A percentile compares a stretch with the other conserved stretches of the same genome.
phyloP scores from a whole-genome alignment of 108 stramenopile genomes.

The Aurantiochytrium sp. region DNA sequence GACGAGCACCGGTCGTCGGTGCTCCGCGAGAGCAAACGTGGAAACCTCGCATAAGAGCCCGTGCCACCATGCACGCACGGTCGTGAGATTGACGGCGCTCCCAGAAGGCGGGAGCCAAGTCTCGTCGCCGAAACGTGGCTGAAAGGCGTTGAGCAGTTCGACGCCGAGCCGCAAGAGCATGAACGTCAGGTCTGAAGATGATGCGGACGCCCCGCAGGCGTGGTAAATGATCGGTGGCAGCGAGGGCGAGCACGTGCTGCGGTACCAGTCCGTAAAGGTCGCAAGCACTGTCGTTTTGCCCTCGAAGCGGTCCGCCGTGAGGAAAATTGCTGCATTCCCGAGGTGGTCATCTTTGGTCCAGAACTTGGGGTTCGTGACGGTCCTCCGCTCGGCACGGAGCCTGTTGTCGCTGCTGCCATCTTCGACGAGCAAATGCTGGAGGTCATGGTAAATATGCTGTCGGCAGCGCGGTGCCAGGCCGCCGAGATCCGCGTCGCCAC shows the following conservation, averaged over 20 bases:
- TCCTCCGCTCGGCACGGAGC: background rate
- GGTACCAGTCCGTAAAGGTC: background rate
- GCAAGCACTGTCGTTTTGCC: constrained; percentile 14
- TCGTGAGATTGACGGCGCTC: background rate
- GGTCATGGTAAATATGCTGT: background rate
- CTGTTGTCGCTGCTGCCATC: background rate
- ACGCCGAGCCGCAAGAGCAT: background rate
- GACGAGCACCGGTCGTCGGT: background rate
- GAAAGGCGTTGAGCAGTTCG: background rate
- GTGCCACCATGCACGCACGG: background rate
- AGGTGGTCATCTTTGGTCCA: background rate
- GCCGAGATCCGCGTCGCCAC: background rate
- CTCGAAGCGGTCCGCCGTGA: background rate
- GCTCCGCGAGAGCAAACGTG: background rate
- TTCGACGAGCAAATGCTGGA: background rate
- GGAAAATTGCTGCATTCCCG: background rate
- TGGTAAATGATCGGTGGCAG: background rate
- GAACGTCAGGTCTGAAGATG: background rate
- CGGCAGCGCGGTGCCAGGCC: background rate
- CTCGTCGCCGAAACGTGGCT: background rate
- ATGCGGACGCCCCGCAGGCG: background rate
- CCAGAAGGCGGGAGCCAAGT: background rate
- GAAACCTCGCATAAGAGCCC: background rate
- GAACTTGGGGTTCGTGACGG: background rate
- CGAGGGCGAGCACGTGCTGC: background rate